Evolutionary conservation across 169 alveolate genomes (phyloP).

Genomic region (Cryptosporidium xiaoi): DNA sequence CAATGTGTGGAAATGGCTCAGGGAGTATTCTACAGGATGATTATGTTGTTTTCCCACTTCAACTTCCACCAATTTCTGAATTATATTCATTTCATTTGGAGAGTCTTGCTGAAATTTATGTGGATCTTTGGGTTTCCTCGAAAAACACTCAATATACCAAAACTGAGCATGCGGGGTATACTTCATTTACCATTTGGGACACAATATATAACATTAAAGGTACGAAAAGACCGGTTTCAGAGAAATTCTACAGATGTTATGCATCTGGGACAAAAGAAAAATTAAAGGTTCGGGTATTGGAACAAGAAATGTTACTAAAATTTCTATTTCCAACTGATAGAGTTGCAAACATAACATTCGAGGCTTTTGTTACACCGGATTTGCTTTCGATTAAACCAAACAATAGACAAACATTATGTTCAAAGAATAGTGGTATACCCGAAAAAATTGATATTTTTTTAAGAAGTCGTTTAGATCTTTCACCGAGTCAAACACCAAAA

Average conservation of each 20-base stretch:
- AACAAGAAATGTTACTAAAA: conserved; percentile 49
- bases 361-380: conserved; percentile 70
- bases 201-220: conserved; percentile 59
- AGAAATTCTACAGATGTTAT: conserved; percentile 23
- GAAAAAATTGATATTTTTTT: conserved; percentile 64
- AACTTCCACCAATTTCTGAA: conserved; percentile 60
- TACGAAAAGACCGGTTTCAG: conserved; percentile 49
- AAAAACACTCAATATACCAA: conserved; percentile 4
- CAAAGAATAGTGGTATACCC: conserved; percentile 45
- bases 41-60: conserved; percentile 53
- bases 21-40: conserved; percentile 6
- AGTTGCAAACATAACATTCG: conserved; percentile 62
- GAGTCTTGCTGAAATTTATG: conserved; percentile 58
- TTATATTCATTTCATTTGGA: conserved; percentile 52
- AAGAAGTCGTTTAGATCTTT: conserved; percentile 55
- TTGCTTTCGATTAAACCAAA: conserved; percentile 32
- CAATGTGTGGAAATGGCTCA: not conserved
- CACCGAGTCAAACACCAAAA: conserved; percentile 74
- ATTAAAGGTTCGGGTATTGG: conserved; percentile 41
- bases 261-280: conserved; percentile 43
- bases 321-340: conserved; percentile 69
- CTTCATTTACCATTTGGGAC: conserved; percentile 73
- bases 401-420: not conserved
- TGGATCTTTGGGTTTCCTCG: conserved; percentile 65
- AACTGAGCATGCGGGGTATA: conserved; percentile 67